Percentiles rank a stretch among this genome's conserved stretches.
These are phyloP conservation scores for Boletus insuetus DNA, from an alignment of 768 basidiomycete genomes.

Conservation along the genomic window DNA sequence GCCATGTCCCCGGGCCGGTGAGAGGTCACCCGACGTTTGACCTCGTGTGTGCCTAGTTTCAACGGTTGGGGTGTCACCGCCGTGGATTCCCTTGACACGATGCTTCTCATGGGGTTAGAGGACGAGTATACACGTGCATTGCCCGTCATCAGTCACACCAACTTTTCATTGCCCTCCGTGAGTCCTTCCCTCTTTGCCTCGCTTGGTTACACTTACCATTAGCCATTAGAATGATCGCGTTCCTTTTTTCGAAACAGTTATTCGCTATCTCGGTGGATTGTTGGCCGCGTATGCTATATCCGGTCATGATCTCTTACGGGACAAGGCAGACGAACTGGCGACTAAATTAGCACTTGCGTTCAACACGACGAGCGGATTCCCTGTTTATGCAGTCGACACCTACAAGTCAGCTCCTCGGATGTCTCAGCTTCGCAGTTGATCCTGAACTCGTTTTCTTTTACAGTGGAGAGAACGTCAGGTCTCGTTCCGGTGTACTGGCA, in stretches of 20 bases:
- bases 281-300: constrained; percentile 80
- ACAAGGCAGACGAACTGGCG: constrained; percentile 75
- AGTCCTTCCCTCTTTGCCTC: constrained; percentile 1
- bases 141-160: constrained; percentile 43
- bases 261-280: constrained; percentile 86
- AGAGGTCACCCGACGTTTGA: neutral
- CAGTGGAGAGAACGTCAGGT: neutral
- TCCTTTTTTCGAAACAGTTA: constrained; percentile 81
- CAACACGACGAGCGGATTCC: constrained; percentile 64
- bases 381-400: constrained; percentile 68
- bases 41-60: constrained; percentile 43
- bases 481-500: constrained; percentile 46
- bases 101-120: constrained; percentile 75
- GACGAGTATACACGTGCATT: constrained; percentile 68
- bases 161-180: constrained; percentile 48
- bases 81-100: constrained; percentile 82
- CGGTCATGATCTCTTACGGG: constrained; percentile 56
- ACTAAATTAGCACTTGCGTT: constrained; percentile 68
- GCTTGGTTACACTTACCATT: neutral
- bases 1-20: neutral
- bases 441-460: neutral
- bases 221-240: constrained; percentile 28
- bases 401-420: constrained; percentile 38
- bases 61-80: constrained; percentile 79
- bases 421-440: neutral